Evolutionary conservation across 2,329 filamentous ascomycete species (phyloP).

Genomic region (Erysiphe pulchra): DNA sequence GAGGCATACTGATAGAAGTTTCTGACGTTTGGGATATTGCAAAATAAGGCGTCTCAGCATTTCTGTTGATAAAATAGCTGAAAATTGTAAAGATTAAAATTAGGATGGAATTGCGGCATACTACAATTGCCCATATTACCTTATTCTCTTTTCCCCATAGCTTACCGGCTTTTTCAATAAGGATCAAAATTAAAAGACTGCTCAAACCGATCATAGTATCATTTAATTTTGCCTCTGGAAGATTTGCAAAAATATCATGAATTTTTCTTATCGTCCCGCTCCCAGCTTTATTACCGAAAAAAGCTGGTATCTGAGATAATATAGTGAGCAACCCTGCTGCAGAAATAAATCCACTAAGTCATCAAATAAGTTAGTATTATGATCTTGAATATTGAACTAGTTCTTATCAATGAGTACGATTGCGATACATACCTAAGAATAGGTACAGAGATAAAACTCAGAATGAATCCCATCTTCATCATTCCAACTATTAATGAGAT

Average conservation of each 20-base stretch:
- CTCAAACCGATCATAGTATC: conserved; percentile 31
- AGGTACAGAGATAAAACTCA: conserved; percentile 39
- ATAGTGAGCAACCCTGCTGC: conserved; percentile 40
- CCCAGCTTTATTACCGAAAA: conserved; percentile 15
- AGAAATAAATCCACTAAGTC: conserved; percentile 29
- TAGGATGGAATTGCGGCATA: conserved; percentile 33
- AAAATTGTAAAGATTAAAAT: conserved; percentile 36
- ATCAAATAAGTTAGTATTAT: too few relatives aligned
- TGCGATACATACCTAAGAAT: conserved; percentile 20
- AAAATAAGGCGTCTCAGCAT: conserved; percentile 16
- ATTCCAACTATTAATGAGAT: conserved; percentile 33
- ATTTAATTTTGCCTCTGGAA: conserved; percentile 23
- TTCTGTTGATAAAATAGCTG: conserved; percentile 33
- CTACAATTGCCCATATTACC: conserved; percentile 30
- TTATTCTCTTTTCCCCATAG: conserved; percentile 31
- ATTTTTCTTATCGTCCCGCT: conserved; percentile 29
- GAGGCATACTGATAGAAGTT: conserved; percentile 26
- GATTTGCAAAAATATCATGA: conserved; percentile 28
- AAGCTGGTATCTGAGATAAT: conserved; percentile 28
- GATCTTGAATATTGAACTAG: too few relatives aligned
- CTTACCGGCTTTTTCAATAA: conserved; percentile 23
- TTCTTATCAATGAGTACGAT: too few relatives aligned
- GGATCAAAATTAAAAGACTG: conserved; percentile 26
- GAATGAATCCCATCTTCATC: conserved; percentile 35
- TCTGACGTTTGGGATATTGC: conserved; percentile 30